Evolutionary conservation across 345 rosid species (phyloP), one percentile per base, ranked within the genome.

Genomic region (Cardamine occulta): DNA sequence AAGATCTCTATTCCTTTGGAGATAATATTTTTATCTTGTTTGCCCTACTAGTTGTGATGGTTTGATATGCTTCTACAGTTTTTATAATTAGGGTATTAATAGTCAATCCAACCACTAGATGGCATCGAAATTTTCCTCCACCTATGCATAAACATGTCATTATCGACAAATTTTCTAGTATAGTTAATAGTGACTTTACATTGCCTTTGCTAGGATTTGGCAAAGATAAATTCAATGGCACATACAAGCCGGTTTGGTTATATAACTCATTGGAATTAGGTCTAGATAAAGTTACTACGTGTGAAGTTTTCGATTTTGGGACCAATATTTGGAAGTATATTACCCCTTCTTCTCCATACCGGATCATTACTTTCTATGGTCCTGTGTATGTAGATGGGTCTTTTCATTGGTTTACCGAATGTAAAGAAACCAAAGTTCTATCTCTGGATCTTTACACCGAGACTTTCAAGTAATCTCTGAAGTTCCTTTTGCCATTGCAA

Each of bases 161-260:
- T 52, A 24, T 32, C 24, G 26, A 32, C 63, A 32, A 0, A 34
- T 32, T 34, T 58, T 32, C 26, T 34, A 17, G 24, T 32, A 14
- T 4, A 58, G 3, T 4, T 34, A 2, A 7, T 21, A 8, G 6
- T 63, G 19, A 1, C 18, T 23, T 39, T 19, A 14, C 8, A 23
- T 14, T 23, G 29, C 11, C 5, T 47, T 48, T 49, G 35, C 63
- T 39, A 9, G 73, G 73, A 68, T 54, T 54, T 6, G 62, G 52
- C 12, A 68, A 68, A 68, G 51, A 68, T 39, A 55, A 39, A 17
- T 6, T 42, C 54, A 40, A 5, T 6, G 21, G 59, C 7, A 49
- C 32, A 34, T 51, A 51, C 48, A 66, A 51, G 2, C 34, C 15
- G 2, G 31, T 66, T 19, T 66, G 14, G 10, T 51, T 51, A 52